Evolutionary conservation across 2,329 filamentous ascomycete genomes (phyloP), one percentile per base, ranked within the genome.

Genomic region (Ophiostoma australiae): DNA sequence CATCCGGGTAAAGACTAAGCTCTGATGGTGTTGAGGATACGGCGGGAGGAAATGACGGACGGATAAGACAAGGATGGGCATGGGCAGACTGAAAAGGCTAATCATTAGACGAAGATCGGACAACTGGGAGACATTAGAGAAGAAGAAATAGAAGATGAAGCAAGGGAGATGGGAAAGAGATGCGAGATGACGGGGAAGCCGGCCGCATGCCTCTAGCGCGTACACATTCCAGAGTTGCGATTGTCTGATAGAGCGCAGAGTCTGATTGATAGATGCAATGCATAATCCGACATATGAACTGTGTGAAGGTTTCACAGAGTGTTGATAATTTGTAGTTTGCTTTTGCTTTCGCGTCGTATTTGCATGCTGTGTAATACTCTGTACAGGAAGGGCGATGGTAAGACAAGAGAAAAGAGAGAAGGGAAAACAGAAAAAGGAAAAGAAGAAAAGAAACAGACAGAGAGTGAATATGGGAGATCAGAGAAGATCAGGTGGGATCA

Each of bases 341-440:
- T 23, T 66, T 55, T 37, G 69, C 41, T 23, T 66, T 55, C 27
- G 69, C 41, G 58, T 65, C 20, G 7, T 66, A 27, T 13, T 58
- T 58, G 48, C 52, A 58, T 63, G 58, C 58, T 63, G 58, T 33
- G 58, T 63, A 68, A 44, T 31, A 31, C 27, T 31, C 27, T 31
- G 27, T 31, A 31, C 27, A 31, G 31, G 41, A 31, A 31, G 27
- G 27, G 33, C 8, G 13, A 31, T 41, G 23, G 31, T 65, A 33
- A 63, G 23, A 58, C 52, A 63, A 27, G 20, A 7, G 33, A 33
- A 13, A 31, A 35, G 35, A 17, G 15, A 15, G 17, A 17, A 17
- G 44, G 13, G 31, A 31, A 35, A 27, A 33, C 11, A 20, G 31
- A 31, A 35, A 27, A 33, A 11, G 4, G 33, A n/a, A 27, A 27